Evolutionary conservation across 2,329 filamentous ascomycete species (phyloP).

Genomic region (Ophidiomyces ophidiicola): DNA sequence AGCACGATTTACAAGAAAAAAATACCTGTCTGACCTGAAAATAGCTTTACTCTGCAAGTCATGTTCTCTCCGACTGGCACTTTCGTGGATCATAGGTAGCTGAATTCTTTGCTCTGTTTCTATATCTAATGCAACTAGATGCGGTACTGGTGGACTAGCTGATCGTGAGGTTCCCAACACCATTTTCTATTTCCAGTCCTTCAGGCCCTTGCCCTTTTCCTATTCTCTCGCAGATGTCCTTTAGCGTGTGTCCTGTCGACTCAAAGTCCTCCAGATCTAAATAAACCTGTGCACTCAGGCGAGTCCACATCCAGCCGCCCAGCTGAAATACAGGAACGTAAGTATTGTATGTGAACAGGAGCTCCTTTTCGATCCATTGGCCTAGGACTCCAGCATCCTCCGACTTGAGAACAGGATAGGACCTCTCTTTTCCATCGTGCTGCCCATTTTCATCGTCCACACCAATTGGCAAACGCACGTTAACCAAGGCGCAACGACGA

Average conservation of each 20-base stretch:
- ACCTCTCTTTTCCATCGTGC: constrained; percentile 5
- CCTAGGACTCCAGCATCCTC: constrained; percentile 34
- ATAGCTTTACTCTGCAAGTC: no score
- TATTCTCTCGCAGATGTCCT: constrained; percentile 40
- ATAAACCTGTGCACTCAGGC: constrained; percentile 73
- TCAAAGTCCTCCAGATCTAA: constrained; percentile 69
- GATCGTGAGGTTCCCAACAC: constrained; percentile 2
- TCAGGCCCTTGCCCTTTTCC: constrained; percentile 1
- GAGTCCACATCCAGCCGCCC: constrained; percentile 51
- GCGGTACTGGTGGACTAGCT: not conserved
- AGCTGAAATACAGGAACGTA: constrained; percentile 57
- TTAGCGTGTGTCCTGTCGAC: constrained; percentile 50
- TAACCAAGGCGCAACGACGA: constrained; percentile 57
- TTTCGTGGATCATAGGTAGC: no score
- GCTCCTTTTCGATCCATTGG: constrained; percentile 46
- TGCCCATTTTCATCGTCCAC: constrained; percentile 21
- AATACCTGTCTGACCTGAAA: no score
- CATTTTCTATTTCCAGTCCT: constrained; percentile 4
- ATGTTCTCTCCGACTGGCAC: no score
- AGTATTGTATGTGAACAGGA: constrained; percentile 54
- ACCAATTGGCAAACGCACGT: constrained; percentile 58
- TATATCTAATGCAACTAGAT: no score
- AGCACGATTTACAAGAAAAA: no score
- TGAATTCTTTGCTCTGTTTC: no score
- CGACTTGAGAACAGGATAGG: constrained; percentile 25